Base-by-base conservation (phyloP, 2,329 filamentous ascomycete species). In the Alternaria gansuensis region DNA sequence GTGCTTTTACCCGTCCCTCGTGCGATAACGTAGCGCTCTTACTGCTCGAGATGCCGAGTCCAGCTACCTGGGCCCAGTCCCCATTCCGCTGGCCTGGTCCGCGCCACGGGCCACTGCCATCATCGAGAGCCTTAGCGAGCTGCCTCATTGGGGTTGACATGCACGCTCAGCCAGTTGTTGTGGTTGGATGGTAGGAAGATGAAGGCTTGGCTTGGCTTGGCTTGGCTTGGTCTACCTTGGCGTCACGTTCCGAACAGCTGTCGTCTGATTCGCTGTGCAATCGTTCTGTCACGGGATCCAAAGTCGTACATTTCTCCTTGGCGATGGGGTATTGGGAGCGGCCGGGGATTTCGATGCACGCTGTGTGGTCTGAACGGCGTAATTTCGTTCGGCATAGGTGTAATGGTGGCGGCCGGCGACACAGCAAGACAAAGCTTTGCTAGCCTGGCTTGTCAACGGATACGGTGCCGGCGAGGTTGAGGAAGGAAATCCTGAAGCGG, bases 1-100 rank as follows among this genome's bases (percentile, higher is more conserved):
- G 41, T 46, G 53, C 46, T n/a, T 54, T 53, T 62, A 64, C 63
- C 58, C 44, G 60, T 64, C 67, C 44, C 70, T 58, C 71, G 73
- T 76, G 72, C 67, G 51, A 71, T 63, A 44, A 71, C 59, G 45
- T 37, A 55, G 60, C 57, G 59, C 63, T 75, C 63, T 73, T 63
- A 76, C 64, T 76, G 72, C 68, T 75, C 63, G 54, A 68, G 54
- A 65, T 52, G 57, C 50, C 24, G 49, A 50, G 55, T 60, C 64
- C 66, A 64, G 54, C 54, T 54, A 60, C 69, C 65, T 55, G 62
- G 60, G 55, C 39, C 60, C 54, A 62, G 62, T 52, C 63, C 51
- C 36, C 41, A 58, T 61, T 58, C 63, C 66, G 63, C 60, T 59
- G 61, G 60, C 31, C 45, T 63, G 69, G 59, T 60, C 60, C 58